Base-by-base conservation (phyloP, 257 asterid species). In the Lavandula angustifolia region DNA sequence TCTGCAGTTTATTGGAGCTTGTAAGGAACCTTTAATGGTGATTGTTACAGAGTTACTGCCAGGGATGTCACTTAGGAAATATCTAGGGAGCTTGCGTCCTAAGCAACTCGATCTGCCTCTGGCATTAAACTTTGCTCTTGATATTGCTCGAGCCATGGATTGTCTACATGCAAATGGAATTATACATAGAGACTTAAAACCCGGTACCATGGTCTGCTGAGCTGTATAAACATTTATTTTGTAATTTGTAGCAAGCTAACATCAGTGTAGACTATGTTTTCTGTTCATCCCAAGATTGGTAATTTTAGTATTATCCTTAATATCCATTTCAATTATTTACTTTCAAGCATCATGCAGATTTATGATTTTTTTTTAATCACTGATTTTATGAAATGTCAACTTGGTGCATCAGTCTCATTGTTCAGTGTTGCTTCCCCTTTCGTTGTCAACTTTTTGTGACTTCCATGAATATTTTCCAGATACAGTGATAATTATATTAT, bases 21-120 rank as follows among this genome's bases (percentile, higher is more conserved):
- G 98, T 75, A 92, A 92, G 65, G 98, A 92, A 79, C 98, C 98
- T 74, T 72, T 92, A 68, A 89, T 92, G 98, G 98, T 89, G 78
- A 82, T 92, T 75, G 98, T 92, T 16, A 80, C 96, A 3, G 98
- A 92, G 83, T 85, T 92, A 63, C 79, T 92, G 77, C 95, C 88
- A 12, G 98, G 96, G 72, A 88, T 87, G 98, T 92, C 98, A 43
- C 95, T 92, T 49, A 82, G 96, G 59, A 92, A 89, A 78, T 84
- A 87, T 80, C 81, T 92, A n/a, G 66, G 82, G 66, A 79, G 89
- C 75, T 16, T 87, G 53, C 96, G 98, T 27, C 98, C 98, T 60
- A 80, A 81, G 68, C 87, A 76, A 71, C 77, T 92, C 80, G 98
- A 92, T 53, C 77, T 87, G 73, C 82, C 68, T 13, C 75, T 85